These are phyloP conservation scores for Fragosphaeria purpurea DNA, from an alignment of 2,329 filamentous ascomycete species.

Conservation along the genomic window DNA sequence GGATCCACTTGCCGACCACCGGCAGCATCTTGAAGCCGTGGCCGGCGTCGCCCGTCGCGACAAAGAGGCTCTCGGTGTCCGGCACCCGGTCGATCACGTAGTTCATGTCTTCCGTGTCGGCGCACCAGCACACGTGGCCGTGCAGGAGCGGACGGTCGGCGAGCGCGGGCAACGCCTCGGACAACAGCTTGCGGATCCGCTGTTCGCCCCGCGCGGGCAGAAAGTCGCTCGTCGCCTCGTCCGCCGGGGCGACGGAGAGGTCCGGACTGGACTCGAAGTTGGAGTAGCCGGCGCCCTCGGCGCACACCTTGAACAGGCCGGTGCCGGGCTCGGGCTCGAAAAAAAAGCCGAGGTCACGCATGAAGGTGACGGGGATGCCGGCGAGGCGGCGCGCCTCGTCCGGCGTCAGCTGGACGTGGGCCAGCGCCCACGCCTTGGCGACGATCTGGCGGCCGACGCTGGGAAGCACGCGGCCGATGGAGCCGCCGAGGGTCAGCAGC, in stretches of 20 bases:
- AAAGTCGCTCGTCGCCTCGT: conserved; percentile 29
- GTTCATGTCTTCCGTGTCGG: conserved; percentile 49
- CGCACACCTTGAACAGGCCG: conserved; percentile 49
- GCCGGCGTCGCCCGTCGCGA: conserved; percentile 48
- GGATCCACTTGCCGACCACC: conserved; percentile 30
- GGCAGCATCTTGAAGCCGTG: conserved; percentile 56
- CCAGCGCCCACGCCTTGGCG: conserved; percentile 49
- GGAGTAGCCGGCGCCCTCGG: conserved; percentile 47
- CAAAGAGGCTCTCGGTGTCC: conserved; percentile 34
- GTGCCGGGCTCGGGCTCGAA: conserved; percentile 53
- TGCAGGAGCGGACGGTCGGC: conserved; percentile 47
- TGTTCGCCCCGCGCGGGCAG: conserved; percentile 43
- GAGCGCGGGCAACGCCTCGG: conserved; percentile 41
- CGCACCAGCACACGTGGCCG: conserved; percentile 52
- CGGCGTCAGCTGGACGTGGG: conserved; percentile 46
- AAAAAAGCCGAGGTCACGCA: conserved; percentile 53
- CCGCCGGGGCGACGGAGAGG: conserved; percentile 27
- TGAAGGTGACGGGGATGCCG: conserved; percentile 50
- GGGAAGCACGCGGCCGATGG: conserved; percentile 22
- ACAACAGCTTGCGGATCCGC: conserved; percentile 38
- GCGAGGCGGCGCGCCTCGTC: conserved; percentile 42
- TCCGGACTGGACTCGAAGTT: conserved; percentile 14
- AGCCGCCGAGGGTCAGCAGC: too few relatives aligned
- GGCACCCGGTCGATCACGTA: conserved; percentile 52
- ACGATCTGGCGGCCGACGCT: conserved; percentile 38